Evolutionary conservation across 345 rosid species (phyloP).

Genomic region (Aethionema arabicum): DNA sequence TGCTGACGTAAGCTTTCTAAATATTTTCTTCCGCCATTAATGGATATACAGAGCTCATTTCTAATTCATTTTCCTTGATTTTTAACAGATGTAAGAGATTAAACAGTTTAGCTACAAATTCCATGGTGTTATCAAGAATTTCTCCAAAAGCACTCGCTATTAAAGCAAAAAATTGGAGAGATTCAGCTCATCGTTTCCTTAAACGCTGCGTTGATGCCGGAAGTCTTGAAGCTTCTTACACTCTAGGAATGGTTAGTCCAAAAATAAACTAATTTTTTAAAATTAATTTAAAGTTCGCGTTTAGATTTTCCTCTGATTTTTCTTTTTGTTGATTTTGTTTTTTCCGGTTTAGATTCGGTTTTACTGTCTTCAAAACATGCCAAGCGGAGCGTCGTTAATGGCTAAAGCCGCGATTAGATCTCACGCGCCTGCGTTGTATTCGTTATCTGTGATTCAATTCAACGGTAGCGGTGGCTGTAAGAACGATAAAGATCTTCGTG

Average conservation of each 20-base stretch:
- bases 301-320: no score
- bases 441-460: slow-evolving; percentile 86
- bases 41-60: background rate
- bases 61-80: slow-evolving; percentile 4
- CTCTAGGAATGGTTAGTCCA: slow-evolving; percentile 84
- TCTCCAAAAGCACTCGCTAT: slow-evolving; percentile 55
- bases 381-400: slow-evolving; percentile 88
- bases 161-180: slow-evolving; percentile 76
- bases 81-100: slow-evolving; percentile 81
- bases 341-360: slow-evolving; percentile 69
- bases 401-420: slow-evolving; percentile 91
- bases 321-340: background rate
- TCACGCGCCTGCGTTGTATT: slow-evolving; percentile 83
- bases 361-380: slow-evolving; percentile 74
- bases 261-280: background rate
- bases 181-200: slow-evolving; percentile 75
- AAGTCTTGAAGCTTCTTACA: slow-evolving; percentile 83
- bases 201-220: slow-evolving; percentile 85
- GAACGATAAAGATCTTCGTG: slow-evolving; percentile 85
- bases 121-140: slow-evolving; percentile 62
- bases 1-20: slow-evolving; percentile 56
- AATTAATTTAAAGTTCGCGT: background rate
- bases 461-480: slow-evolving; percentile 98
- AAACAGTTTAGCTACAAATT: slow-evolving; percentile 52
- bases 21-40: background rate